Conservation (phyloP, 768 basidiomycete genomes). For the Porpolomopsis calyptriformis region DNA sequence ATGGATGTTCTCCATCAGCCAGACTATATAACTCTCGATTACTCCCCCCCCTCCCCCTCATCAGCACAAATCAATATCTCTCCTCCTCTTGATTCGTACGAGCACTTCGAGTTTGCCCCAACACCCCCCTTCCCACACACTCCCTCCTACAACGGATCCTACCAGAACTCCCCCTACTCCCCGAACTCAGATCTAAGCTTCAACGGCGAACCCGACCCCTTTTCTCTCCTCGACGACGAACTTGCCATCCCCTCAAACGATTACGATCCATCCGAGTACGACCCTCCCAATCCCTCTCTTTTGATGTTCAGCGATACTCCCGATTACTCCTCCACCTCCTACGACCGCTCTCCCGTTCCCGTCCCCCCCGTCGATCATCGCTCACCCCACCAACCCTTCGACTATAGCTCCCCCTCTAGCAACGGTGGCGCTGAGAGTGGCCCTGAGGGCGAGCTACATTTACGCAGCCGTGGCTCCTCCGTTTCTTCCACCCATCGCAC, state of each 20-base stretch:
- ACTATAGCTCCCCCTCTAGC: slow-evolving; percentile 57
- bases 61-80: too few species aligned
- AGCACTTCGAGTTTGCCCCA: slow-evolving; percentile 15
- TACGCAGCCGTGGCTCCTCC: slow-evolving; percentile 54
- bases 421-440: slow-evolving; percentile 31
- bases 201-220: slow-evolving; percentile 33
- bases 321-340: slow-evolving; percentile 34
- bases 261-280: slow-evolving; percentile 71
- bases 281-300: slow-evolving; percentile 43
- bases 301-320: slow-evolving; percentile 40
- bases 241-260: slow-evolving; percentile 32
- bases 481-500: slow-evolving; percentile 47
- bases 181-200: slow-evolving; percentile 55
- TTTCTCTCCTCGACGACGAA: slow-evolving; percentile 41
- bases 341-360: slow-evolving; percentile 27
- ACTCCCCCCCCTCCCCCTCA: too few species aligned
- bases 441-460: slow-evolving; percentile 29
- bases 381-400: slow-evolving; percentile 34
- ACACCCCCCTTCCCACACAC: slow-evolving; percentile 39
- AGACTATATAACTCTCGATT: too few species aligned
- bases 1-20: too few species aligned
- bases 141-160: slow-evolving; percentile 53
- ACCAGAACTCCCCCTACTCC: slow-evolving; percentile 64
- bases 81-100: too few species aligned
- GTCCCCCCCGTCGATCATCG: slow-evolving; percentile 12